Base-by-base conservation (phyloP, 2,329 filamentous ascomycete genomes). In the Myrmaecium sp. region DNA sequence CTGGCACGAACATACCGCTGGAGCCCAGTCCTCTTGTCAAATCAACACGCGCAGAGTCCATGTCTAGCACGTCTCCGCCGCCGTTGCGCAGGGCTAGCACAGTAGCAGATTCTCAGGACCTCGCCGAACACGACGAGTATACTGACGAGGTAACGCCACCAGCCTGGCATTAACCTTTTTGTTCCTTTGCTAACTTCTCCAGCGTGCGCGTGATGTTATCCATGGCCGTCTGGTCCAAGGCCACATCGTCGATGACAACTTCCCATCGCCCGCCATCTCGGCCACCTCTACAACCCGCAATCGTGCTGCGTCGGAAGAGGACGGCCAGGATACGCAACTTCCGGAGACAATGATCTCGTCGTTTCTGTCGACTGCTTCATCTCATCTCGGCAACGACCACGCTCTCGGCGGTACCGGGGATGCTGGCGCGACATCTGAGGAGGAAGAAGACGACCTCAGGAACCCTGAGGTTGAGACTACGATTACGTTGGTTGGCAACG, bases 401-500 rank as follows among this genome's bases (percentile, higher is more conserved):
- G 74, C 74, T 3, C 64, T 93, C 1, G 84, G 84, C 22, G 83
- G 84, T 25, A 81, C 81, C 2, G 77, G 74, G 19, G 86, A 95
- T 43, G 82, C 75, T 6, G 74, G 65, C n/a, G 76, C 67, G 19
- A 77, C 72, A 14, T 84, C 80, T 8, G 89, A 93, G 37, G 86
- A 94, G 34, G 89, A 95, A 51, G 89, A 98, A 42, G 82, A 91
- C 38, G 73, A 74, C n/a, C 69, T 86, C 27, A 69, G 76, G 41
- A 73, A 86, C 38, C 71, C 76, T 7, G 74, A 76, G 33, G 63
- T 86, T 13, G 89, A 98, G 57, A 83, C 84, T 45, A 93, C 86
- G 60, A 91, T 98, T 41, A 98, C 89, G 0, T 64, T 98, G n/a
- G 89, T 98, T 9, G 89, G 89, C 33, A 81, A 95, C 42, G 89